A percentile compares a stretch with the other conserved stretches of the same genome.
Conservation (phyloP, 73 alveolate genomes). For the Stentor roeselii region DNA sequence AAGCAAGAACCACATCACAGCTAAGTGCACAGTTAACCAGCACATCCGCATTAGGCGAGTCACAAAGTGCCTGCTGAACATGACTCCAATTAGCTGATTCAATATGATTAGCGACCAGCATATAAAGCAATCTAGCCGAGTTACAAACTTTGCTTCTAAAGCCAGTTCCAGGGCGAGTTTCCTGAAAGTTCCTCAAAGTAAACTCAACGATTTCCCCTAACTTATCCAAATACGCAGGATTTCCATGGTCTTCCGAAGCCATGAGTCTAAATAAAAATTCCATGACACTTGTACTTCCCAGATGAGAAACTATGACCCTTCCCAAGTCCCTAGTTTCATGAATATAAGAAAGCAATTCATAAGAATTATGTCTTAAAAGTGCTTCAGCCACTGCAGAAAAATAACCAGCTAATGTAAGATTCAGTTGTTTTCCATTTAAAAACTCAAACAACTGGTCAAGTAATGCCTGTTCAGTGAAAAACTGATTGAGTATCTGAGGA, state of each 20-base stretch:
- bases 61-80: not conserved
- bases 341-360: not conserved
- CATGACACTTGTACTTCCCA: not conserved
- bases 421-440: not conserved
- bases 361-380: not conserved
- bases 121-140: not conserved
- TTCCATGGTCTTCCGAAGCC: slow-evolving; percentile 21
- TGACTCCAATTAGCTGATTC: not conserved
- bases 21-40: not conserved
- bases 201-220: not conserved
- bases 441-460: not conserved
- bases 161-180: not conserved
- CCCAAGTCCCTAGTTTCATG: not conserved
- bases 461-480: not conserved
- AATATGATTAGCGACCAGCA: not conserved
- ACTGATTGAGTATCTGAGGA: not conserved
- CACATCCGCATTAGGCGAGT: not conserved
- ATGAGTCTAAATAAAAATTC: not conserved
- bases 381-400: not conserved
- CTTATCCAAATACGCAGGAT: slow-evolving; percentile 12
- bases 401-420: not conserved
- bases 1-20: not conserved
- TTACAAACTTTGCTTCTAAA: not conserved
- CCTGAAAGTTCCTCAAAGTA: not conserved
- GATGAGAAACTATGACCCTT: not conserved